Evolutionary conservation across 768 basidiomycete species (phyloP), one percentile per base, ranked within the genome.

Genomic region (Hygrophorus russula): DNA sequence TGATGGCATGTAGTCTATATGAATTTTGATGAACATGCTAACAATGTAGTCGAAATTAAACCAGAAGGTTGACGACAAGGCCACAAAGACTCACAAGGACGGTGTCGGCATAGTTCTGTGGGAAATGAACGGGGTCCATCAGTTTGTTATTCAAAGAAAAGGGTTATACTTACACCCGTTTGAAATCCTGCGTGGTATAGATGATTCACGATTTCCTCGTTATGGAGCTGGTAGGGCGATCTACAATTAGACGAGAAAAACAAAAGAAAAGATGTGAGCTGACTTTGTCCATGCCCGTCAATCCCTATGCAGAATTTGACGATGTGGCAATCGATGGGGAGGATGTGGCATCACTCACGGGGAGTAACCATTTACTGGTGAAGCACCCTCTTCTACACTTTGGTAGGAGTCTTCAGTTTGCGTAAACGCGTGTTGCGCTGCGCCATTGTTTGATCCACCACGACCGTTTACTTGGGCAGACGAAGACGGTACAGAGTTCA

Each of bases 1-100:
- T 81, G 60, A 93, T 83, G 49, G 82, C 77, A 64, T 91, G 85
- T 29, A 89, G 74, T 43, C 78, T 76, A 60, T 87, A 89, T 47
- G 70, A 67, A 60, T 75, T 75, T 69, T 81, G 76, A 56, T 79
- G 75, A 45, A 83, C 77, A 65, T 83, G 82, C 82, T 87, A 55
- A 36, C 13, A 13, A 36, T n/a, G 28, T 10, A 12, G 17, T 24
- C 15, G 9, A n/a, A n/a, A 20, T 41, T 41, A 12, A n/a, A 18
- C 14, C 18, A 30, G 24, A 27, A 13, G 35, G 2, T 15, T 5
- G 12, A 12, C 14, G 17, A 28, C 4, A 5, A 9, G 18, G 14
- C 14, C 13, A 2, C n/a, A 40, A 18, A 8, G 38, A 28, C 79
- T 60, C 59, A 87, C 83, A 51, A 89, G 73, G 51, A 82, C 66